phyloP scores from a whole-genome alignment of 2,329 filamentous ascomycete genomes.

The Metarhizium guizhouense region DNA sequence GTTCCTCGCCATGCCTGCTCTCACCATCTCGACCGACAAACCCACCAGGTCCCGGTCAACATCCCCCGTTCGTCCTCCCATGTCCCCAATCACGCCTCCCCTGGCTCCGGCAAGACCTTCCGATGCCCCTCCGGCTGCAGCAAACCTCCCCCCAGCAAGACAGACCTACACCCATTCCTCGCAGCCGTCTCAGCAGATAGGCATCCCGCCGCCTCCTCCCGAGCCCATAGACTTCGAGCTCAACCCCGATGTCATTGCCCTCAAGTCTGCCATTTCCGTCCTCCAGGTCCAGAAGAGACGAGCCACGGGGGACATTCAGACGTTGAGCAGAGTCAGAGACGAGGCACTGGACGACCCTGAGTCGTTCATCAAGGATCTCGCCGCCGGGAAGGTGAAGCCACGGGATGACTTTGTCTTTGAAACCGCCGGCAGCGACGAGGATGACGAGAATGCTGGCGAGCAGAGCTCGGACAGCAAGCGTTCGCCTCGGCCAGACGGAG shows the following conservation, averaged over 20 bases:
- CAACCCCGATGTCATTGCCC: constrained; percentile 81
- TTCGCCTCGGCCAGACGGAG: constrained; percentile 11
- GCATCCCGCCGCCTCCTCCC: constrained; percentile 37
- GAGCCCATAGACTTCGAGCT: constrained; percentile 47
- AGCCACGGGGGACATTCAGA: constrained; percentile 65
- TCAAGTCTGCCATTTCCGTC: constrained; percentile 76
- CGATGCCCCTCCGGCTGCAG: constrained; percentile 8
- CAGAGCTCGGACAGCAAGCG: constrained; percentile 19
- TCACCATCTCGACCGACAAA: constrained; percentile 22
- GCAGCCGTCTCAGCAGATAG: constrained; percentile 28
- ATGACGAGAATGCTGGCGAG: constrained; percentile 17
- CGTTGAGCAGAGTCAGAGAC: constrained; percentile 59
- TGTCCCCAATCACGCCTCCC: constrained; percentile 48
- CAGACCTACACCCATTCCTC: constrained; percentile 34
- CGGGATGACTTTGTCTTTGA: constrained; percentile 9
- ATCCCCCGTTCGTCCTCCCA: constrained; percentile 39
- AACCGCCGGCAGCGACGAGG: constrained; percentile 18
- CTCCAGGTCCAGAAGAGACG: constrained; percentile 78
- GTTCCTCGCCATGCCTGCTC: constrained; percentile 18
- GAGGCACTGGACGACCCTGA: constrained; percentile 63
- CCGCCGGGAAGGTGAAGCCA: constrained; percentile 47
- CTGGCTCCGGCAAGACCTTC: constrained; percentile 27
- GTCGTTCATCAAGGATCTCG: constrained; percentile 61
- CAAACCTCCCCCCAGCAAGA: constrained; percentile 16
- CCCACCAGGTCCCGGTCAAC: constrained; percentile 23